Evolutionary conservation across 1,284 basidiomycete species (phyloP), one percentile per base, ranked within the genome.

Genomic region (Xerocomus nothofagi): DNA sequence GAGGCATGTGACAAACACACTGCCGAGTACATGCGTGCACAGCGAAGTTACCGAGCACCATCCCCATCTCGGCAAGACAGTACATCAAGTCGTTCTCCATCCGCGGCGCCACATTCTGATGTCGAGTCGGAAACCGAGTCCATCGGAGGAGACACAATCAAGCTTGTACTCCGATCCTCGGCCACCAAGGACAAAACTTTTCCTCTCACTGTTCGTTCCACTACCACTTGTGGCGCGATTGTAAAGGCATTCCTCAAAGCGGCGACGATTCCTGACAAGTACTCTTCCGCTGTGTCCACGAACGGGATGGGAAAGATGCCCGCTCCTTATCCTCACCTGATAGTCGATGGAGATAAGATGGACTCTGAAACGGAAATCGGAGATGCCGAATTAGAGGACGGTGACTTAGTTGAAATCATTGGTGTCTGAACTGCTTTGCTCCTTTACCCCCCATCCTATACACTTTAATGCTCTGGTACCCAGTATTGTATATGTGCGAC

Each of bases 151-250:
- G 71, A 76, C 45, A 84, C 73, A 33, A 78, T 89, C 70, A 86
- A 80, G 55, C 72, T 90, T 21, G 71, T 77, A 18, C 59, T 90
- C 6, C 84, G 84, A 17, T 86, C 85, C 3, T 69, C 68, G 7
- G 59, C 68, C 21, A 77, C 74, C 21, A 63, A 62, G 46, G 63
- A 66, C 21, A 80, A 79, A 53, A 75, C 80, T 30, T 74, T 89
- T 43, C 73, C 74, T 1, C 72, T 90, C 24, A 84, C 76, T 3
- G 88, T 90, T 6, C 82, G 86, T 7, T 77, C 80, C 3, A 84
- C 84, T 14, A 87, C 88, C 12, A 88, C 79, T 51, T 89, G 88
- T 50, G 81, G 81, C 8, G 79, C 83, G 0, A 84, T 89, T 51
- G 78, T 90, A 30, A 79, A 79, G 57, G 84, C 82, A 0, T 89